These are phyloP conservation scores for Butyriboletus loyo DNA, from an alignment of 768 basidiomycete genomes.

Conservation along the genomic window DNA sequence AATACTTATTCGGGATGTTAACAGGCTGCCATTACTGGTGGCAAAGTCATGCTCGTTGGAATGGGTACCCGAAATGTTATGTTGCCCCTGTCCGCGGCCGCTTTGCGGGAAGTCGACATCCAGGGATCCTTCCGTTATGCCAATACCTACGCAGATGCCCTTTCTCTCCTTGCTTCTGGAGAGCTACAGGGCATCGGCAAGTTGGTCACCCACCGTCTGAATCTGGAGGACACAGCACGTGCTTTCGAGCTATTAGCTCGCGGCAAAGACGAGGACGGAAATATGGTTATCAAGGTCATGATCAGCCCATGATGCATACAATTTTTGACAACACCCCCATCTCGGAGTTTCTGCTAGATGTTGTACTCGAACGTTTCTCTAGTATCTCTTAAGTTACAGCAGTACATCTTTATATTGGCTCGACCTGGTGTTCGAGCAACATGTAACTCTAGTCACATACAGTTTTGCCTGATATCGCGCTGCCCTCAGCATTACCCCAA, in stretches of 20 bases:
- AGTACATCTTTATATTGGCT: constrained; percentile 8
- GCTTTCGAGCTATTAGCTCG: constrained; percentile 82
- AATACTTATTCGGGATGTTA: constrained; percentile 13
- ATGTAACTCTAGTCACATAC: constrained; percentile 25
- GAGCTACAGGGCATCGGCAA: constrained; percentile 61
- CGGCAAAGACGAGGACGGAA: constrained; percentile 76
- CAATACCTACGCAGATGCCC: constrained; percentile 86
- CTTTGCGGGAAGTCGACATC: constrained; percentile 88
- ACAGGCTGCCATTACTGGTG: constrained; percentile 79
- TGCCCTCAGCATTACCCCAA: not conserved
- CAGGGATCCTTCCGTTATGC: constrained; percentile 90
- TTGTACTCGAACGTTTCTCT: constrained; percentile 1
- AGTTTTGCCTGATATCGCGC: constrained; percentile 1
- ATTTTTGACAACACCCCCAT: not conserved
- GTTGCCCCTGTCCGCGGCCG: constrained; percentile 81
- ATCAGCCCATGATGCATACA: constrained; percentile 45
- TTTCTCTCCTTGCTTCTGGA: constrained; percentile 67
- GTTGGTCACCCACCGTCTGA: constrained; percentile 77
- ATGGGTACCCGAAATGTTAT: constrained; percentile 87
- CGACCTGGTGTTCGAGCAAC: constrained; percentile 9
- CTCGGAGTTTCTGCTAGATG: constrained; percentile 8
- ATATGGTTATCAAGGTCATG: constrained; percentile 89
- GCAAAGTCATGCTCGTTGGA: constrained; percentile 90
- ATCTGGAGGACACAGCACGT: constrained; percentile 57
- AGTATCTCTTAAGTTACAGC: constrained; percentile 14